Evolutionary conservation across 768 basidiomycete species (phyloP).

Genomic region (Panellus pusillus): DNA sequence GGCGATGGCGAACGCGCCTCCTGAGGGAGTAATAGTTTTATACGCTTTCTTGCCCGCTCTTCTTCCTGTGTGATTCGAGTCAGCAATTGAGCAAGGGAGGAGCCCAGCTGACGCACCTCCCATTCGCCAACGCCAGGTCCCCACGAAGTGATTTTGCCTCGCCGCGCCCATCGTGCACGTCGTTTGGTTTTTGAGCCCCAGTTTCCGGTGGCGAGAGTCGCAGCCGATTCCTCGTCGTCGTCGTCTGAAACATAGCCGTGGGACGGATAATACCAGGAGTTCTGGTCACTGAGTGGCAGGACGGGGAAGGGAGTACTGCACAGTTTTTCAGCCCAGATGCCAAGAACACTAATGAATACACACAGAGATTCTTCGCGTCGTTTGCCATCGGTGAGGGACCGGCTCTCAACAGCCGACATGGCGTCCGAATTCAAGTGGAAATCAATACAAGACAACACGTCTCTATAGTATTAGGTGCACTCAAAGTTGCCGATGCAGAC

Average conservation of each 20-base stretch:
- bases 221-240: conserved; percentile 41
- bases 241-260: conserved; percentile 70
- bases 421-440: not conserved
- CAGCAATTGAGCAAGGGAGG: conserved; percentile 13
- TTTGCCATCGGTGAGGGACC: conserved; percentile 10
- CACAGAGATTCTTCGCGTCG: conserved; percentile 17
- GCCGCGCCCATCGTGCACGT: conserved; percentile 80
- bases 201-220: conserved; percentile 59
- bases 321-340: not conserved
- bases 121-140: conserved; percentile 83
- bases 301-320: conserved; percentile 28
- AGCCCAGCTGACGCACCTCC: conserved; percentile 55
- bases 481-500: too few relatives aligned
- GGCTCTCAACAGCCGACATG: too few relatives aligned
- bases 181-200: conserved; percentile 81
- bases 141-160: conserved; percentile 82
- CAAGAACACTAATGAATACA: not conserved
- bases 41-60: conserved; percentile 79
- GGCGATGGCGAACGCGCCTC: conserved; percentile 70
- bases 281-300: conserved; percentile 67
- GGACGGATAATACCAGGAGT: conserved; percentile 85
- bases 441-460: conserved; percentile 5
- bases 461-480: too few relatives aligned
- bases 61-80: conserved; percentile 57
- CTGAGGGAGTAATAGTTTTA: conserved; percentile 65